A percentile compares a stretch with the other conserved stretches of the same genome.
These are phyloP conservation scores for Vigna trinervia DNA, from an alignment of 306 rosid genomes.

Conservation along the genomic window DNA sequence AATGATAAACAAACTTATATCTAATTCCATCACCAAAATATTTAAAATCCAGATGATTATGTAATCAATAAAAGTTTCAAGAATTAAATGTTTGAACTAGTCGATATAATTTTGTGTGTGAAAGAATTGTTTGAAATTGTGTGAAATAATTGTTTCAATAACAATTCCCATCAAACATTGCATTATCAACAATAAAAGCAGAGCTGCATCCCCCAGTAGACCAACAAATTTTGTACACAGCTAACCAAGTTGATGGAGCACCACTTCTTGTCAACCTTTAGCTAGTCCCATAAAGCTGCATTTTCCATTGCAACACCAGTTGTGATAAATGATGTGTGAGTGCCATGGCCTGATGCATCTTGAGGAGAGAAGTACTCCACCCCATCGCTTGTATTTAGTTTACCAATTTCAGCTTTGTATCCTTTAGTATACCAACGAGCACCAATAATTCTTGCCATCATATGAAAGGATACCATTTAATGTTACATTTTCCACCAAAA, in stretches of 20 bases:
- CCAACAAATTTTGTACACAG: conserved; percentile 71
- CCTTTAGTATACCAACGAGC: conserved; percentile 77
- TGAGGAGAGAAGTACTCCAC: conserved; percentile 60
- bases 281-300: conserved; percentile 60
- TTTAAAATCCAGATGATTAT: too few species aligned
- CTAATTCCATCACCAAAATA: too few species aligned
- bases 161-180: conserved; percentile 53
- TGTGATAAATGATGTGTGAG: conserved; percentile 61
- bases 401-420: conserved; percentile 68
- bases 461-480: neutral
- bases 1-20: too few species aligned
- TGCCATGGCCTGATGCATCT: conserved; percentile 71
- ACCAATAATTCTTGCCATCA: conserved; percentile 63
- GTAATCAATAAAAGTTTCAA: too few species aligned
- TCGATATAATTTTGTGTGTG: too few species aligned
- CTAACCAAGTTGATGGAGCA: conserved; percentile 65
- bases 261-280: conserved; percentile 65
- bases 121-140: too few species aligned
- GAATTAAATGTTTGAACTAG: too few species aligned
- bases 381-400: conserved; percentile 48
- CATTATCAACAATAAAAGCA: conserved; percentile 68
- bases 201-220: conserved; percentile 59
- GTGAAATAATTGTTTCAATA: too few species aligned
- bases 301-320: conserved; percentile 54
- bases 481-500: conserved; percentile 1